phyloP scores from a whole-genome alignment of 192 early-diverging fungal species.

The Rhizophagus sp. region DNA sequence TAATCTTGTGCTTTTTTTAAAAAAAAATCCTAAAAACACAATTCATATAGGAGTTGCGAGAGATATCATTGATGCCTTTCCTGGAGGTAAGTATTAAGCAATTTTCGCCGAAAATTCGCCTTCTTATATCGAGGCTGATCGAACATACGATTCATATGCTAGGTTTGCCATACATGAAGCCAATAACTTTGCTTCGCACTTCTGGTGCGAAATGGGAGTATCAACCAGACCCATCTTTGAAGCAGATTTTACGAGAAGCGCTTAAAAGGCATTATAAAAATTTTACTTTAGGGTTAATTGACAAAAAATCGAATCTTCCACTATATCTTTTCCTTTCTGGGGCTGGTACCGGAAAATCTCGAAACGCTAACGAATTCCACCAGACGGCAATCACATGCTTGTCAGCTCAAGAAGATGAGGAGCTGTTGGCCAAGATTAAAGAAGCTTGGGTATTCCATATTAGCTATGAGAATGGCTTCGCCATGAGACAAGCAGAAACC shows the following conservation, averaged over 20 bases:
- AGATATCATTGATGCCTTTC: slow-evolving; percentile 17
- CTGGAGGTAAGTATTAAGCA: slow-evolving; percentile 16
- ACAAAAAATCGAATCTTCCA: slow-evolving; percentile 20
- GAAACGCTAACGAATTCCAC: slow-evolving; percentile 30
- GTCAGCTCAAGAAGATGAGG: slow-evolving; percentile 15
- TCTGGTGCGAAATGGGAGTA: slow-evolving; percentile 27
- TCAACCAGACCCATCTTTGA: slow-evolving; percentile 17
- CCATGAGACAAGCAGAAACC: slow-evolving; percentile 15
- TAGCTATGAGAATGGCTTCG: slow-evolving; percentile 18
- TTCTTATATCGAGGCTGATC: neutral
- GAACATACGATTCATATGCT: neutral
- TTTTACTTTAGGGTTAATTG: neutral
- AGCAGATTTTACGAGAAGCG: slow-evolving; percentile 6
- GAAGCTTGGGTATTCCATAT: slow-evolving; percentile 25
- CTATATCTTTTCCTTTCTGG: slow-evolving; percentile 32
- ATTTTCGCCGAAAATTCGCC: neutral
- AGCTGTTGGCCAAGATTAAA: slow-evolving; percentile 16
- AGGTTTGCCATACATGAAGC: slow-evolving; percentile 27
- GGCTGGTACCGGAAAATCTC: slow-evolving; percentile 31
- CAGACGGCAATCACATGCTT: slow-evolving; percentile 27
- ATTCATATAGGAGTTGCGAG: neutral
- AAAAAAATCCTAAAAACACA: too few relatives aligned
- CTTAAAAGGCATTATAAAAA: slow-evolving; percentile 27
- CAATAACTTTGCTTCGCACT: slow-evolving; percentile 23
- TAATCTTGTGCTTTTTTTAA: too few relatives aligned